Evolutionary conservation across 352 stramenopile genomes (phyloP), one percentile per base, ranked within the genome.

Genomic region (Phytophthora melonis): DNA sequence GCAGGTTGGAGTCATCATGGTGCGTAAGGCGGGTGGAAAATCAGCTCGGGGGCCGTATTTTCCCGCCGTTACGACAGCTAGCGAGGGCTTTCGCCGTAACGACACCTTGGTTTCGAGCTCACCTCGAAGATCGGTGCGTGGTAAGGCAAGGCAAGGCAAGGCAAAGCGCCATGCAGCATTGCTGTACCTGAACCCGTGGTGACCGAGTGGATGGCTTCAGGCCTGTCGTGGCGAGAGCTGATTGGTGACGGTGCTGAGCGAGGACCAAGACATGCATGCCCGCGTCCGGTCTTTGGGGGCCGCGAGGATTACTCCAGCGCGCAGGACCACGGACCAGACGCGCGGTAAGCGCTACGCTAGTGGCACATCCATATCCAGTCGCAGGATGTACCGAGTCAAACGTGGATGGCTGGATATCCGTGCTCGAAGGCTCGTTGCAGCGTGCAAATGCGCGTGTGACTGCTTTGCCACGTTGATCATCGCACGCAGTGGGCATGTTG

Each of bases 231-330:
- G 50, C 34, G 11, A 11, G 36, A 58, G 43, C 8, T 72, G 56
- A 66, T 66, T 50, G 45, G 47, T 21, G 43, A 30, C 34, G 34
- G 50, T 1, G 10, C 53, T 19, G 63, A 58, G 36, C 27, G 14
- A n/a, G 63, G 53, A 58, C 57, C 34, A 54, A 21, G 50, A 54
- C 32, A 54, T 61, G 21, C 21, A 60, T 13, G 25, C 23, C 18
- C 4, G 34, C 18, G 64, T 13, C 56, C 19, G 14, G 25, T 57
- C 30, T 66, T 43, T 70, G 30, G 9, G 21, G 1, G 9, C 19
- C 6, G 3, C 21, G 2, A 47, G 34, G 60, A 74, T 74, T 74
- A 74, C 68, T 70, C 53, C 59, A 45, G n/a, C n/a, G 16, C n/a
- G 53, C 55, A 60, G 41, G 18, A 21, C 43, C 7, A 21, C 34